phyloP scores from a whole-genome alignment of 1,139 yeast genomes.

The Debaryomyces psychrophilus region DNA sequence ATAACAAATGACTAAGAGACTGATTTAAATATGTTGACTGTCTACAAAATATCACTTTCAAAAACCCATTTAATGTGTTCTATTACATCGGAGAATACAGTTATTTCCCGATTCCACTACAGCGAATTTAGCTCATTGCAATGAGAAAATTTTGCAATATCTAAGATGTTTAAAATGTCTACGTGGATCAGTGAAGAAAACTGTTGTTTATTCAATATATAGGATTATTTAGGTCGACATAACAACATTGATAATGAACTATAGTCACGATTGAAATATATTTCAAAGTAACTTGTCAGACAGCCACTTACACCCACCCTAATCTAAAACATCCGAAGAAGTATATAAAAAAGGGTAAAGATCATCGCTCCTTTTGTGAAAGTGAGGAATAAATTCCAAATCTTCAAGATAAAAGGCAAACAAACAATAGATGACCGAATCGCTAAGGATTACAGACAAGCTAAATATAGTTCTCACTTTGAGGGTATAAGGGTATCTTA shows the following conservation, averaged over 20 bases:
- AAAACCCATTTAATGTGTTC: too few relatives aligned
- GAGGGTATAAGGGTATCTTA: conserved; percentile 95
- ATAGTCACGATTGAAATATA: conserved; percentile 16
- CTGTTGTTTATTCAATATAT: conserved; percentile 9
- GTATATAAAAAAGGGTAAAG: conserved; percentile 90
- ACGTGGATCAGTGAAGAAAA: neutral
- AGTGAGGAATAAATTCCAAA: conserved; percentile 17
- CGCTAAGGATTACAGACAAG: conserved; percentile 87
- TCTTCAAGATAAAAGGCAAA: conserved; percentile 46
- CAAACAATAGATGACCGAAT: conserved; percentile 75
- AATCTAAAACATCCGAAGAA: conserved; percentile 80
- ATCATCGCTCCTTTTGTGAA: conserved; percentile 92
- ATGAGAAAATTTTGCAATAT: too few relatives aligned
- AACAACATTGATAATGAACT: conserved; percentile 17
- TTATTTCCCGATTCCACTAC: too few relatives aligned
- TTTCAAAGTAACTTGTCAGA: conserved; percentile 81
- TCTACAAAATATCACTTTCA: too few relatives aligned
- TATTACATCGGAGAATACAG: too few relatives aligned
- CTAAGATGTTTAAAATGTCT: too few relatives aligned
- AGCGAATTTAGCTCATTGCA: too few relatives aligned
- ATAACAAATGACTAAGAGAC: too few relatives aligned
- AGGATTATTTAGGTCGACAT: conserved; percentile 19
- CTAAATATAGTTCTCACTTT: conserved; percentile 63
- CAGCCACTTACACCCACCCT: conserved; percentile 99
- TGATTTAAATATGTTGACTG: too few relatives aligned